Conservation (phyloP, 2,329 filamentous ascomycete genomes). For the Penicillium thymicola region DNA sequence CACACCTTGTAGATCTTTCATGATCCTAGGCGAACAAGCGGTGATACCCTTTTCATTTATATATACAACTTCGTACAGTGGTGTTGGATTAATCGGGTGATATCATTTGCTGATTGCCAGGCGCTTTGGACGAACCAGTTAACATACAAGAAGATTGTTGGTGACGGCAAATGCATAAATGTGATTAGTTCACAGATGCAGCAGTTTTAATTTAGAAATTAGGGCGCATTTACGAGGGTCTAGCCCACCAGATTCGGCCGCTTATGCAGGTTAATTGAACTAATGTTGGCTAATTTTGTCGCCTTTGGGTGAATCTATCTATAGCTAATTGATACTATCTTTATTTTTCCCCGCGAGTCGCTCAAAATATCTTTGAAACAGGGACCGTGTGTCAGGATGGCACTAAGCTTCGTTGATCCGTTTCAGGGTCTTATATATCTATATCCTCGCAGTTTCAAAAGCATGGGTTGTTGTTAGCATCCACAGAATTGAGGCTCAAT, state of each 20-base stretch:
- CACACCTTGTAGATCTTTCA: neutral
- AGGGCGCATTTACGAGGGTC: constrained; percentile 4
- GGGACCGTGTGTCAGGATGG: constrained; percentile 14
- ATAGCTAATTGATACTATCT: constrained; percentile 25
- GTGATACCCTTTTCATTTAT: neutral
- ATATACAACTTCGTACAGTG: neutral
- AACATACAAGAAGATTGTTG: constrained; percentile 10
- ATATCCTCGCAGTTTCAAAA: constrained; percentile 2
- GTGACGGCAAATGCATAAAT: neutral
- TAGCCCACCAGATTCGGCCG: neutral
- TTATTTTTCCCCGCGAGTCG: constrained; percentile 6
- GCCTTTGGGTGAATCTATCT: constrained; percentile 19
- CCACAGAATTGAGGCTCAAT: neutral
- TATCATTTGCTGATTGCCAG: constrained; percentile 2
- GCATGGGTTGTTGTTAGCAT: neutral
- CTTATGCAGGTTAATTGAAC: constrained; percentile 5
- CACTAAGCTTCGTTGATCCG: constrained; percentile 13
- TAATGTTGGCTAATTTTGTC: constrained; percentile 20
- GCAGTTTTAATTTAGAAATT: constrained; percentile 4
- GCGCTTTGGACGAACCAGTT: constrained; percentile 16
- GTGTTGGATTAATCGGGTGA: neutral
- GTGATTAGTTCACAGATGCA: constrained; percentile 5
- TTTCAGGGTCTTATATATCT: constrained; percentile 16
- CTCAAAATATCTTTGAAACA: constrained; percentile 23
- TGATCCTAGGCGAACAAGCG: neutral